Percentiles rank a stretch among this genome's conserved stretches.
These are phyloP conservation scores for Phoma sp. DNA, from an alignment of 2,329 filamentous ascomycete genomes.

Conservation along the genomic window DNA sequence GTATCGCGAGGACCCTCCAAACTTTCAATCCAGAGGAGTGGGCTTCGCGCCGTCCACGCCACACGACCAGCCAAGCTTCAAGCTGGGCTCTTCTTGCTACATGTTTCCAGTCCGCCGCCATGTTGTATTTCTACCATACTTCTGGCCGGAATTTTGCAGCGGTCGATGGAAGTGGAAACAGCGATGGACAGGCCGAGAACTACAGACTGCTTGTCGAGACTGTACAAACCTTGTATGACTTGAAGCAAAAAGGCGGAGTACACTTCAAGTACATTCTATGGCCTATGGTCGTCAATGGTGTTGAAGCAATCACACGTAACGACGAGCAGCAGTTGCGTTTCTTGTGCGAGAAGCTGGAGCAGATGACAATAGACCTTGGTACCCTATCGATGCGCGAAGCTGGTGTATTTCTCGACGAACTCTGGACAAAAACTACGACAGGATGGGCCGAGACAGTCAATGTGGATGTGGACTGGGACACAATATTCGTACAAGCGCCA, in stretches of 20 bases:
- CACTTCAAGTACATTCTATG: conserved; percentile 4
- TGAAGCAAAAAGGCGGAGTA: neutral
- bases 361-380: conserved; percentile 6
- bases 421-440: neutral
- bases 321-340: neutral
- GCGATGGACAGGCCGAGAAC: neutral
- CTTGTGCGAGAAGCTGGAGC: conserved; percentile 1
- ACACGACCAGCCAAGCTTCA: neutral
- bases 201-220: neutral
- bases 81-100: conserved; percentile 6
- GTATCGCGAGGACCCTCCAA: neutral
- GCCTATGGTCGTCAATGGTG: conserved; percentile 5
- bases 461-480: no score
- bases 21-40: neutral
- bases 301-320: neutral
- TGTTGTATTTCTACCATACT: neutral
- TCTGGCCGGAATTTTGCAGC: neutral
- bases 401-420: neutral
- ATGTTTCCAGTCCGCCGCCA: neutral
- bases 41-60: neutral
- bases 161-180: neutral
- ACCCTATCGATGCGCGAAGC: conserved; percentile 11
- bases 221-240: neutral
- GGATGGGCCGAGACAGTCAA: no score
- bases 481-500: no score